Base-by-base conservation (phyloP, 768 basidiomycete genomes). In the Rhizopogon roseolus region DNA sequence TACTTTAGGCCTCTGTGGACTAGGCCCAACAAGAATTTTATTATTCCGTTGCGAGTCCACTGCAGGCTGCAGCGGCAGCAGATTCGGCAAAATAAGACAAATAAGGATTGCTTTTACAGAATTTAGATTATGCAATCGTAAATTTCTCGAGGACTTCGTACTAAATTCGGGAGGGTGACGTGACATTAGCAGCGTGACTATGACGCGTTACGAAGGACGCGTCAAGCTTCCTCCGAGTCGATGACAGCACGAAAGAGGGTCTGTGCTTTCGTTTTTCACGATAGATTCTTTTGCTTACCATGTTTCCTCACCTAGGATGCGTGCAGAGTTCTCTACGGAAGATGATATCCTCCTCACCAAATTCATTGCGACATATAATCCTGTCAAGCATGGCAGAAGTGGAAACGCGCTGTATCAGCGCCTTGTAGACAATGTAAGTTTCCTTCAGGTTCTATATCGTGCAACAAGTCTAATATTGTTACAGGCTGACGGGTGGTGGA, bases 301-400 rank as follows among this genome's bases (percentile, higher is more conserved):
- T 54, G 2, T 17, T 19, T 37, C 13, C 19, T 17, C 22, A n/a
- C n/a, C 36, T 17, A 67, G 65, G 32, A 0, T 40, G 29, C 70
- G 72, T 11, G 54, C 49, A 17, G 36, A 64, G 3, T 81, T 67
- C 56, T 67, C 73, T 0, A 10, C 34, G 0, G 64, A 73, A 3
- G 80, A 83, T 22, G 79, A 82, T 53, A n/a, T 0, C 0, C 63
- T 70, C 4, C 71, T 83, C 5, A 49, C 69, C 16, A 72, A 76
- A 60, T 83, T 75, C 54, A 64, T 86, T 49, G 82, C 82, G 1
- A 69, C n/a, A 41, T 67, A 80, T 53, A 76, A 75, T 27, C 80
- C 79, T 0, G 54, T 59, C 9, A 49, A 44, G 6, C 51, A 56
- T 19, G 77, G 79, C 5, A 78, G 85, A 42, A 60, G 58, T 7